A percentile compares a stretch with the other conserved stretches of the same genome.
These are phyloP conservation scores for Cicer arietinum DNA, from an alignment of 306 rosid species.

Conservation along the genomic window DNA sequence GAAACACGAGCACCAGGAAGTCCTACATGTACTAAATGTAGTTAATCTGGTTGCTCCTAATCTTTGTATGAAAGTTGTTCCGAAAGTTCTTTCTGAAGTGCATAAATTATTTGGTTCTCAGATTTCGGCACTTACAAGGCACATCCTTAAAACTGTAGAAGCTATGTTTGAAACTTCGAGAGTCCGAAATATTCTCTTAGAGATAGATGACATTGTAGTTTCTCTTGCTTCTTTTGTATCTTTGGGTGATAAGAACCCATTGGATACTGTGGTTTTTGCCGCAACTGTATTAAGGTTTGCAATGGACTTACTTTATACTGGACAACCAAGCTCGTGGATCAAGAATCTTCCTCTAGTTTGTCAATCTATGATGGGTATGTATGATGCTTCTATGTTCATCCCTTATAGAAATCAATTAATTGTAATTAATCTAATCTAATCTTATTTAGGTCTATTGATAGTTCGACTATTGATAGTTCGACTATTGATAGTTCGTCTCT, in stretches of 20 bases:
- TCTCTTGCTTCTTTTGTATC: slow-evolving; percentile 72
- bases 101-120: slow-evolving; percentile 57
- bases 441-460: slow-evolving; percentile 6
- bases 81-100: slow-evolving; percentile 62
- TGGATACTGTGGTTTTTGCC: slow-evolving; percentile 70
- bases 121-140: slow-evolving; percentile 66
- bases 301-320: slow-evolving; percentile 58
- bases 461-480: slow-evolving; percentile 6
- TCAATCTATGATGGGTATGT: slow-evolving; percentile 74
- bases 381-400: slow-evolving; percentile 39
- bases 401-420: slow-evolving; percentile 20
- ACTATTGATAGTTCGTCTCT: not conserved
- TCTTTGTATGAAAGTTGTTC: slow-evolving; percentile 62
- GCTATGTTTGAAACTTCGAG: slow-evolving; percentile 64
- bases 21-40: slow-evolving; percentile 71
- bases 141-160: slow-evolving; percentile 65
- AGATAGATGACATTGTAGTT: slow-evolving; percentile 56
- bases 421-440: slow-evolving; percentile 15
- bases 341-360: slow-evolving; percentile 74
- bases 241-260: slow-evolving; percentile 71
- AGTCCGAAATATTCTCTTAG: slow-evolving; percentile 52
- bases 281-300: slow-evolving; percentile 62
- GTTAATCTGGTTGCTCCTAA: slow-evolving; percentile 67
- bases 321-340: slow-evolving; percentile 60
- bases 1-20: slow-evolving; percentile 64